Percentiles rank a stretch among this genome's conserved stretches.
These are phyloP conservation scores for Nidularia pulvinata DNA, from an alignment of 768 basidiomycete genomes.

Conservation along the genomic window DNA sequence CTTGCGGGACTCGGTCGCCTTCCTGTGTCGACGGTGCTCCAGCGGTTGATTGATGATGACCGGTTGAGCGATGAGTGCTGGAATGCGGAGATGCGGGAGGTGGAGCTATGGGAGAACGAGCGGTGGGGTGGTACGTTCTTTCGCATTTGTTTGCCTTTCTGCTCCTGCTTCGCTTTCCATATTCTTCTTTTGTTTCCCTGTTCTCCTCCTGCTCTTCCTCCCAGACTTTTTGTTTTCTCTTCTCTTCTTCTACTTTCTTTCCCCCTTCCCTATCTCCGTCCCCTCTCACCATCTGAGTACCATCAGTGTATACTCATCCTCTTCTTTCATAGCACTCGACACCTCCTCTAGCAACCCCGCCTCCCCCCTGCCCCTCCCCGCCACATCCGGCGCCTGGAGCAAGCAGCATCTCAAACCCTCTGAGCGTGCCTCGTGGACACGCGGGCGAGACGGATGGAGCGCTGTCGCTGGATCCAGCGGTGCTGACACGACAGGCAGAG, in stretches of 20 bases:
- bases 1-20: background rate
- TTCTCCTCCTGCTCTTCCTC: background rate
- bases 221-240: background rate
- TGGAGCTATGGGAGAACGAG: conserved; percentile 85
- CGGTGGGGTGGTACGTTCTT: conserved; percentile 37
- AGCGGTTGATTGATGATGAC: conserved; percentile 62
- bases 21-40: conserved; percentile 19
- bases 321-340: background rate
- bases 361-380: background rate
- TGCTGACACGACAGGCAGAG: conserved; percentile 34
- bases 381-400: conserved; percentile 32
- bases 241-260: background rate
- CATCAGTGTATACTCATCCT: background rate
- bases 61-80: conserved; percentile 63
- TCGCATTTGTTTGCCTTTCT: background rate
- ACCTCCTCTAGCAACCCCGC: background rate
- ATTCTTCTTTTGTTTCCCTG: background rate
- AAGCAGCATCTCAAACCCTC: conserved; percentile 37
- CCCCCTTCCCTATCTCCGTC: background rate
- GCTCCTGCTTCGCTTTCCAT: background rate
- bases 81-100: conserved; percentile 61
- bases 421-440: conserved; percentile 70
- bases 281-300: background rate
- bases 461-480: conserved; percentile 40
- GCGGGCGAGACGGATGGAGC: conserved; percentile 72